Percentiles rank a stretch among this genome's conserved stretches.
Evolutionary conservation across 192 early-diverging fungal genomes (phyloP).

Genomic region (Rhizoclosmatium globosum): DNA sequence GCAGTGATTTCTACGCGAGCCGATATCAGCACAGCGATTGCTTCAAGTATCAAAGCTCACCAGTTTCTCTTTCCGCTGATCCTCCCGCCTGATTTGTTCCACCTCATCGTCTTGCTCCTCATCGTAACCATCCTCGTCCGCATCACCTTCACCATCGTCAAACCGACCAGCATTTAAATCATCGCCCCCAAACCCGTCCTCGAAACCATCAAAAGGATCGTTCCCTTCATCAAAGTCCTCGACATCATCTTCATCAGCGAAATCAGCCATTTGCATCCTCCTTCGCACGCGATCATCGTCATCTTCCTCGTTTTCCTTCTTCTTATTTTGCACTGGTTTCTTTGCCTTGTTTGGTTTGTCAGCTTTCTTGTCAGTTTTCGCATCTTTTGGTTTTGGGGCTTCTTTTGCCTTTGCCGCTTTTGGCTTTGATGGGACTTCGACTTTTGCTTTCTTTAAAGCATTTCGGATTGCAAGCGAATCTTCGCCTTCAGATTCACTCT

Average conservation of each 20-base stretch:
- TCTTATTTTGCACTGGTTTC: not conserved
- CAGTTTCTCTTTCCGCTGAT: not conserved
- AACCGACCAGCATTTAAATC: too few species aligned
- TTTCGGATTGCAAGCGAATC: not conserved
- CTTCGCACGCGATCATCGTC: not conserved
- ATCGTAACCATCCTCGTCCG: not conserved
- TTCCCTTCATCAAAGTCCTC: too few species aligned
- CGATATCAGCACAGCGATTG: not conserved
- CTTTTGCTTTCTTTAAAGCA: not conserved
- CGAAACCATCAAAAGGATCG: too few species aligned
- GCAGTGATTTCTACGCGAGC: conserved; percentile 19
- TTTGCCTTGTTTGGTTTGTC: not conserved
- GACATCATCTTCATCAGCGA: conserved; percentile 8
- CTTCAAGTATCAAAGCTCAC: too few species aligned
- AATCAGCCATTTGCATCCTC: conserved; percentile 17
- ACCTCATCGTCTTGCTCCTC: not conserved
- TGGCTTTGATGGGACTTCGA: too few species aligned
- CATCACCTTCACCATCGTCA: not conserved
- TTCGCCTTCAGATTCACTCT: conserved; percentile 16
- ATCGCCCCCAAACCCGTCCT: not conserved
- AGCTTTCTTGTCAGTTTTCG: not conserved
- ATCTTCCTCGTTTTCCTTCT: conserved; percentile 15
- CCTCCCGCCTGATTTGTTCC: not conserved
- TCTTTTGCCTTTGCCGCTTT: not conserved
- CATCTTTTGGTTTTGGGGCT: not conserved